Base-by-base conservation (phyloP, 192 early-diverging fungal species). In the Coemansia sp. region DNA sequence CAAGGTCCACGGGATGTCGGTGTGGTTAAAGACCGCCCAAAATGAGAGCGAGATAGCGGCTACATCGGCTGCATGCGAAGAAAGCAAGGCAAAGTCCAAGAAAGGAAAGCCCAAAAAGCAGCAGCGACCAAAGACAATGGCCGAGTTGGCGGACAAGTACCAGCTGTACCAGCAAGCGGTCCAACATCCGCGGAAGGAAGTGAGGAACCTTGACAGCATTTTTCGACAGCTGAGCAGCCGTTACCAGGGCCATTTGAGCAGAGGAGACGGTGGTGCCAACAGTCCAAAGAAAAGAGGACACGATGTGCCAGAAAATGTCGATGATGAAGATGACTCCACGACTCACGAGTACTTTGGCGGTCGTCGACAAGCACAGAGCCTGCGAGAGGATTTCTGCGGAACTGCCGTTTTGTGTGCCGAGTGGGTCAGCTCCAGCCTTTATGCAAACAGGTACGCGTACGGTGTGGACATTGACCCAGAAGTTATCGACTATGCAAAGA, bases 321-420 rank as follows among this genome's bases (percentile, higher is more conserved):
- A 23, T 48, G 29, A 33, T 1, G 20, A 19, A 2, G 58, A 55
- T 6, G 38, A 55, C 17, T 23, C 14, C n/a, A 20, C n/a, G 0
- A 2, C 13, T 6, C 1, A 7, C 14, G 30, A 14, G 30, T 28
- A 34, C 53, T 17, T 15, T 31, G 57, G 42, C 10, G n/a, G n/a
- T n/a, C 58, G 59, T 7, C 70, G 67, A 28, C 29, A 56, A 34
- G 74, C 76, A 10, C 28, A 53, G 42, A 59, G 28, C 13, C 64
- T 82, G 30, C 74, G 82, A 44, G 79, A 84, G 57, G 82, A 84
- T 40, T 84, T 84, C 54, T 84, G 82, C 37, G 82, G 82, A 0
- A 84, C 82, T 6, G 82, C 75, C 4, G 65, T 64, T n/a, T 53
- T 83, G 20, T 84, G 77, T 50, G 52, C 58, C 37, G 78, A 81